These are phyloP conservation scores for Zygosaccharomyces bailii DNA, from an alignment of 805 yeast genomes.

Conservation along the genomic window DNA sequence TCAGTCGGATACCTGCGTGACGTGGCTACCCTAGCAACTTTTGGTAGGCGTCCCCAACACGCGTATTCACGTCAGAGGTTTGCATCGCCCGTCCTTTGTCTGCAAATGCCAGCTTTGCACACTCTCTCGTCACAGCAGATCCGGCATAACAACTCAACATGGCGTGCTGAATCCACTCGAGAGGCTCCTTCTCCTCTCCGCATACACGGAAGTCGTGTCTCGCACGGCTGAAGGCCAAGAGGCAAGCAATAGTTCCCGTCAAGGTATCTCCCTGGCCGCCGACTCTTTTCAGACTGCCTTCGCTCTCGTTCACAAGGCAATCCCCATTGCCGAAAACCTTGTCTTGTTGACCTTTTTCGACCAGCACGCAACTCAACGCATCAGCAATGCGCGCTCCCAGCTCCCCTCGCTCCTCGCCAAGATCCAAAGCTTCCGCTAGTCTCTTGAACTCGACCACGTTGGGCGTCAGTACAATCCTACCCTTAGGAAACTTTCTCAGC, in stretches of 20 bases:
- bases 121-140: conserved; percentile 58
- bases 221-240: conserved; percentile 74
- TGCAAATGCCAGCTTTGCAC: conserved; percentile 62
- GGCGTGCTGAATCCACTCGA: conserved; percentile 36
- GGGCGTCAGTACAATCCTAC: conserved; percentile 76
- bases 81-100: conserved; percentile 75
- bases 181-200: conserved; percentile 26
- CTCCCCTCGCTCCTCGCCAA: conserved; percentile 23
- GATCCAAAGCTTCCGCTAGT: conserved; percentile 46
- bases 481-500: conserved; percentile 48
- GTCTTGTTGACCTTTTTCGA: conserved; percentile 73
- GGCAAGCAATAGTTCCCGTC: conserved; percentile 79
- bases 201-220: conserved; percentile 58
- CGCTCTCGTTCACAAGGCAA: conserved; percentile 45
- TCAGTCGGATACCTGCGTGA: neutral
- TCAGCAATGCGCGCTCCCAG: conserved; percentile 28
- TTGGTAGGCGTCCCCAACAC: conserved; percentile 61
- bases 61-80: conserved; percentile 73
- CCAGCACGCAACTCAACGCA: conserved; percentile 29
- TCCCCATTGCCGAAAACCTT: conserved; percentile 37
- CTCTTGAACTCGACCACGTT: conserved; percentile 82
- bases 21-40: conserved; percentile 36
- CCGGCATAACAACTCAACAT: conserved; percentile 71
- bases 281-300: conserved; percentile 75
- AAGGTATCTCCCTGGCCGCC: conserved; percentile 98